Conservation (phyloP, 805 yeast species). For the Yamadazyma nakazawae region DNA sequence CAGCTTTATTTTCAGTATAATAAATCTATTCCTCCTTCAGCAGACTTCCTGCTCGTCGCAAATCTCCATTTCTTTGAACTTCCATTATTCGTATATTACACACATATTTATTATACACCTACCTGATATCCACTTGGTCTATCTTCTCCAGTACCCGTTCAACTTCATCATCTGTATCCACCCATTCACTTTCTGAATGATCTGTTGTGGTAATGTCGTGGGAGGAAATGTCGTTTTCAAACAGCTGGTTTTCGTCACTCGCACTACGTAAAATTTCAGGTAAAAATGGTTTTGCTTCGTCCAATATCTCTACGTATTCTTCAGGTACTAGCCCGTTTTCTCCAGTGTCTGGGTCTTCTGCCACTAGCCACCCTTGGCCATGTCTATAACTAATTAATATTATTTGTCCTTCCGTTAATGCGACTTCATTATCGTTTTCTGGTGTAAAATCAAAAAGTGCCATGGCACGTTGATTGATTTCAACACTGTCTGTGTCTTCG, state of each 20-base stretch:
- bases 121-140: background rate
- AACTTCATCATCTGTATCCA: conserved; percentile 19
- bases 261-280: conserved; percentile 4
- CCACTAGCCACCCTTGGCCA: conserved; percentile 99
- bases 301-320: conserved; percentile 70
- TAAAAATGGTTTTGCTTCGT: conserved; percentile 43
- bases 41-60: too few relatives aligned
- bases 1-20: too few relatives aligned
- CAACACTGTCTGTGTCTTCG: conserved; percentile 16
- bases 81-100: background rate
- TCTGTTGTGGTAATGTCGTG: background rate
- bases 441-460: conserved; percentile 89
- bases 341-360: conserved; percentile 70
- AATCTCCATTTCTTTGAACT: too few relatives aligned
- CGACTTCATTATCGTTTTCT: conserved; percentile 91
- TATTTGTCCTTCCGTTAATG: conserved; percentile 72
- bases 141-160: background rate
- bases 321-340: conserved; percentile 94
- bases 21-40: too few relatives aligned
- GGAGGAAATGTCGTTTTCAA: background rate
- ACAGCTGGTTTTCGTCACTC: background rate
- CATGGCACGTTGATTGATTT: conserved; percentile 58
- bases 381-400: conserved; percentile 86
- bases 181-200: conserved; percentile 18
- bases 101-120: background rate